Conservation (phyloP, 345 rosid genomes). For the Zanthoxylum bungeanum region DNA sequence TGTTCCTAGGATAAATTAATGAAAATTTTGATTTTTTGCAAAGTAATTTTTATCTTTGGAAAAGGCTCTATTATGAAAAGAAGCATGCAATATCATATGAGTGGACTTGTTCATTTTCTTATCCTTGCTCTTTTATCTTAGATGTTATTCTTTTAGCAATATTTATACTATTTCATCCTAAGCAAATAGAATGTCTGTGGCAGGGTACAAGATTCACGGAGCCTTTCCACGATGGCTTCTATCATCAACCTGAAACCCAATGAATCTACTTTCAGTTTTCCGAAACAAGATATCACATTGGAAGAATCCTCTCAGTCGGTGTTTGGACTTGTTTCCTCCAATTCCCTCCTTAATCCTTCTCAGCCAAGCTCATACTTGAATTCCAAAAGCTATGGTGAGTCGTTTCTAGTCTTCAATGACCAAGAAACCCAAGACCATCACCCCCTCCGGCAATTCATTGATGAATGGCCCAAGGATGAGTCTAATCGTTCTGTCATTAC, state of each 20-base stretch:
- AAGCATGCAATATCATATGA: neutral
- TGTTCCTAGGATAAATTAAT: neutral
- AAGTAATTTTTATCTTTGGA: neutral
- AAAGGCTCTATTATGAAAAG: neutral
- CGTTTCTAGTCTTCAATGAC: slow-evolving; percentile 23
- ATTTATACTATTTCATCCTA: too few relatives aligned
- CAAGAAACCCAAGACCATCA: slow-evolving; percentile 32
- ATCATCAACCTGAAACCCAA: slow-evolving; percentile 31
- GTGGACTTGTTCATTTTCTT: slow-evolving; percentile 1
- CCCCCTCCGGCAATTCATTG: slow-evolving; percentile 32
- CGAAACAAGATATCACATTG: slow-evolving; percentile 32
- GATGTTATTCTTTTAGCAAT: too few relatives aligned
- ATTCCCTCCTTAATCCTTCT: slow-evolving; percentile 41
- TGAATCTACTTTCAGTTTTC: slow-evolving; percentile 23
- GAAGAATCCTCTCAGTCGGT: slow-evolving; percentile 24
- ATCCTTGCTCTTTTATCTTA: neutral
- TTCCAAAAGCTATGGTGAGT: slow-evolving; percentile 27
- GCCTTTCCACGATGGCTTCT: slow-evolving; percentile 28
- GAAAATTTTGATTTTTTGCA: neutral
- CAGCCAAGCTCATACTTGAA: slow-evolving; percentile 28
- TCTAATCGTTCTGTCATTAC: slow-evolving; percentile 26
- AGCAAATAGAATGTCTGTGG: slow-evolving; percentile 17
- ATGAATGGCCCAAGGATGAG: slow-evolving; percentile 44
- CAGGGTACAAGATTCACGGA: slow-evolving; percentile 34
- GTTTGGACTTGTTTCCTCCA: slow-evolving; percentile 53